Base-by-base conservation (phyloP, 805 yeast genomes). In the Pichia cephalocereana region DNA sequence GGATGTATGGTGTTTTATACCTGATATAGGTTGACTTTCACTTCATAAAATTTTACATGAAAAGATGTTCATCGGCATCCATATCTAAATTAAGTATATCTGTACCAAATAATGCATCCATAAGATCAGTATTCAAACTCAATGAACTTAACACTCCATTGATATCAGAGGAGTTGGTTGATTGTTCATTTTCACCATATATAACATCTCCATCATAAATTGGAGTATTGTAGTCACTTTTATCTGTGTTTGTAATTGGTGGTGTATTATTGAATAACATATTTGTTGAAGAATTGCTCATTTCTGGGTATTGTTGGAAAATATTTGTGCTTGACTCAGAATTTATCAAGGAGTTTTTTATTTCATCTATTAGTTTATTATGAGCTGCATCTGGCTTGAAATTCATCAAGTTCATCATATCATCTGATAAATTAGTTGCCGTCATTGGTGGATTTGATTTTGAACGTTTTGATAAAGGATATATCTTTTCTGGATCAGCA, bases 91-190 rank as follows among this genome's bases (percentile, higher is more conserved):
- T 48, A 30, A 56, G 40, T 40, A 59, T 36, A 27, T 60, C 67
- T 11, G 58, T 55, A 18, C 66, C 66, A 52, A 63, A 63, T 6
- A 63, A 34, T 2, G 60, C 62, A 46, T 63, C 66, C 62, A 63
- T 63, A 26, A 63, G 46, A 32, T 63, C 68, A 3, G 65, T 61
- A 38, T 63, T 62, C 15, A 63, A 45, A 8, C 54, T 49, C 54
- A 63, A 56, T 1, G 66, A 56, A 45, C 49, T 59, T 31, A 63
- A 45, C 1, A 61, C 63, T 31, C 54, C 64, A 42, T 60, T 62
- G 18, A 60, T 56, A 36, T 57, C 56, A 19, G 53, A n/a, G 5
- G 42, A 2, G 6, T 8, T 38, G 6, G 38, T 18, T 6, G 12
- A 14, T 36, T 19, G 10, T 26, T 28, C 45, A 30, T 43, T 37